Conservation (phyloP, 305 asterid species). For the Fraxinus sp. region DNA sequence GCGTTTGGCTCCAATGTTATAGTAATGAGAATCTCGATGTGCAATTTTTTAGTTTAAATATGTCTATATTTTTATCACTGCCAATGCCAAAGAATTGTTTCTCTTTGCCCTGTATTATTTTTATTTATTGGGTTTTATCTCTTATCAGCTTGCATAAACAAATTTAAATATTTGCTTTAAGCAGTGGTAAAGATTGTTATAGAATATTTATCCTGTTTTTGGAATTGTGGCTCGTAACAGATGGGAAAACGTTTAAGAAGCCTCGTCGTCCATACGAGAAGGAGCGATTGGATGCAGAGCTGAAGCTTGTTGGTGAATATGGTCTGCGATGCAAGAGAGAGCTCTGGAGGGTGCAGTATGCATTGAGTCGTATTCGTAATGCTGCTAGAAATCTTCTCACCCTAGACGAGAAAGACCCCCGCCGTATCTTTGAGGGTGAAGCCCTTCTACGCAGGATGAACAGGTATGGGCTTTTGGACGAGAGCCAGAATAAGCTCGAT, state of each 20-base stretch:
- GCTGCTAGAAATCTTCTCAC: constrained; percentile 37
- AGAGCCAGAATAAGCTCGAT: constrained; percentile 48
- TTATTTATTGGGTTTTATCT: neutral
- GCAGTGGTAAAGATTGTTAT: neutral
- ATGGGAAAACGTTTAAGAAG: constrained; percentile 47
- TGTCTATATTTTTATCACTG: neutral
- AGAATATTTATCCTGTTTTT: neutral
- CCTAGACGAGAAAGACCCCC: constrained; percentile 40
- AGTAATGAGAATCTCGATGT: neutral
- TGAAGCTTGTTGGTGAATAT: constrained; percentile 42
- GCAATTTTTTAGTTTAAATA: neutral
- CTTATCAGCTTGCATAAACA: neutral
- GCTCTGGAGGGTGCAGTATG: constrained; percentile 45
- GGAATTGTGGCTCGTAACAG: constrained; percentile 1
- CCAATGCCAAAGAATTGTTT: neutral
- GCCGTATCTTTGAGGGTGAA: constrained; percentile 44
- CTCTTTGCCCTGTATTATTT: neutral
- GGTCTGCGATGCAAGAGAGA: constrained; percentile 42
- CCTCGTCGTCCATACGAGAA: constrained; percentile 43
- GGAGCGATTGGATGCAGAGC: constrained; percentile 46
- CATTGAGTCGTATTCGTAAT: constrained; percentile 42
- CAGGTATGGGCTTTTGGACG: constrained; percentile 35
- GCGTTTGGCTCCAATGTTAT: neutral
- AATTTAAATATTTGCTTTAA: neutral
- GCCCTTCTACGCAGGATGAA: constrained; percentile 48